Base-by-base conservation (phyloP, 495 filamentous ascomycete genomes). In the Daldinia childiae region DNA sequence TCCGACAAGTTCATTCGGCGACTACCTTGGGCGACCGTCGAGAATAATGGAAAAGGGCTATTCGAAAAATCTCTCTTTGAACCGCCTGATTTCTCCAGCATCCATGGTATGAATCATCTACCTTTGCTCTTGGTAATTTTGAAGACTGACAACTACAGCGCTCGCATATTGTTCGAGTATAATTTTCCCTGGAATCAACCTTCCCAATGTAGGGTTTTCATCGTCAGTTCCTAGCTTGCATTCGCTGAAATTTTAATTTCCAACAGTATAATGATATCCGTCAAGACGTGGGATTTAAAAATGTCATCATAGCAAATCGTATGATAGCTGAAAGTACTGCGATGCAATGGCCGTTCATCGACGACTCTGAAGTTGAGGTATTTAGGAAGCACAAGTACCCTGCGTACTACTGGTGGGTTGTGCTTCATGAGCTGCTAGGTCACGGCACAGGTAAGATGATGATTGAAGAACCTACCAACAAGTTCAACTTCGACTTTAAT, bases 241-340 rank as follows among this genome's bases (percentile, higher is more conserved):
- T 15, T 0, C 24, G 7, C 48, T 52, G 15, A 52, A 15, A 1
- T 5, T 26, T 19, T 14, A 11, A 19, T 14, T 15, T 14, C 27
- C 9, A n/a, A 7, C 60, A 84, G 82, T 85, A 81, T 69, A 81
- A 85, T 55, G 80, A 85, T 60, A 86, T 85, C 51, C 79, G 82
- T 3, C 77, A 84, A 62, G 74, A 79, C 15, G 66, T 67, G 24
- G 83, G 83, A 30, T 85, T 81, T 72, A 85, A 86, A 63, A 86
- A 85, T 64, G 77, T 86, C 54, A 82, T 84, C 27, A 79, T 84
- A 45, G 73, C 80, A 9, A 85, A 84, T 63, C 80, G 80, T 41
- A 81, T 84, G 78, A 73, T 68, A 11, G 78, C 75, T 15, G 78
- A 84, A 64, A 82, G 74, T 68, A 75, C 74, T 32, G 74, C 72